Base-by-base conservation (phyloP, 495 filamentous ascomycete species). In the Niebla homalea region DNA sequence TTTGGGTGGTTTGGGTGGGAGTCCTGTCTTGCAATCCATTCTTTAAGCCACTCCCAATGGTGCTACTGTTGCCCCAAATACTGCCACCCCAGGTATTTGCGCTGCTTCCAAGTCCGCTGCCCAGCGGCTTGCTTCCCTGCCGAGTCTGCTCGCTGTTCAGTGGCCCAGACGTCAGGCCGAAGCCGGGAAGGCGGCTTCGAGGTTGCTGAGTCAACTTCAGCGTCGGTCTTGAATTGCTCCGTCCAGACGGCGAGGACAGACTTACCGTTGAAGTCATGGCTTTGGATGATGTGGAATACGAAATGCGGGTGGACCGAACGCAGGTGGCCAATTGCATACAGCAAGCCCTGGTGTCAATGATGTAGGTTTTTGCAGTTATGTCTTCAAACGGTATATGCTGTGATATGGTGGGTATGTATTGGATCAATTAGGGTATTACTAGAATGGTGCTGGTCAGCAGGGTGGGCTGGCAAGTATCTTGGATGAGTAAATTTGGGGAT, bases 61-160 rank as follows among this genome's bases (percentile, higher is more conserved):
- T 64, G 37, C 60, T 64, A 58, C 69, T 77, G 36, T 73, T 70
- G 5, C 43, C 51, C 81, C 81, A 87, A 19, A 86, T 84, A 32
- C 68, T 76, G 55, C 60, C 69, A 19, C 66, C 72, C 67, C 77
- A 79, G 65, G 72, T 74, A 18, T 67, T 57, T 37, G 69, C 71
- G 46, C 66, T 61, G 62, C 60, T 65, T 37, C 67, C 61, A 60
- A 76, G 71, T 32, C 69, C 61, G 35, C 67, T 67, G 44, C 69
- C 61, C 59, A 74, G 63, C 25, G 62, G 50, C 48, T 45, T 60
- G 49, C 70, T 65, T n/a, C 60, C 55, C 36, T 62, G 58, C 35
- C 67, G 65, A 22, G 63, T 43, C 50, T 65, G 62, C 32, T 75
- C 70, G 38, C 53, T 59, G 53, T 63, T 66, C 25, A 52, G 40